Percentiles rank a stretch among this genome's conserved stretches.
Conservation (phyloP, 495 filamentous ascomycete genomes). For the Hypoxylon subgilvum region DNA sequence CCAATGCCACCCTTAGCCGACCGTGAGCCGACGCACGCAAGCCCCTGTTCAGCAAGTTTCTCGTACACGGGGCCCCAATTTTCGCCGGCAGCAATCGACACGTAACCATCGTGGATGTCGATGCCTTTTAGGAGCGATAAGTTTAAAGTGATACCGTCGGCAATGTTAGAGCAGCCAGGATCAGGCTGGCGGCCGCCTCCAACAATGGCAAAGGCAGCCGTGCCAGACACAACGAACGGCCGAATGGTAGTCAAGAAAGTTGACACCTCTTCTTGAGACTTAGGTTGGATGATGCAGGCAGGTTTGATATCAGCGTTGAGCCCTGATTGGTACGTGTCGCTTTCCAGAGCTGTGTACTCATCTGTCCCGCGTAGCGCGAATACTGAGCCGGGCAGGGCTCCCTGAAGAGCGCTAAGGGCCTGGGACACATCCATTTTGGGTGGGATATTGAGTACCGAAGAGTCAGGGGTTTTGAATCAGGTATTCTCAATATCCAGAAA, state of each 20-base stretch:
- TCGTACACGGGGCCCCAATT: slow-evolving; percentile 20
- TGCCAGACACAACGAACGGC: not conserved
- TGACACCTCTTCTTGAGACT: slow-evolving; percentile 31
- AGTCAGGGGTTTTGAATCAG: too few species aligned
- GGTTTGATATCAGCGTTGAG: slow-evolving; percentile 29
- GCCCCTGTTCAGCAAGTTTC: slow-evolving; percentile 34
- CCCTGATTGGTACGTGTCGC: not conserved
- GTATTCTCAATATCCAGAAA: too few species aligned
- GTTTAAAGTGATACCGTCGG: slow-evolving; percentile 28
- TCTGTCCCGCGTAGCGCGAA: not conserved
- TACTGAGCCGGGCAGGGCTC: not conserved
- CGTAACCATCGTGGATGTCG: not conserved
- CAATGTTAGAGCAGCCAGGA: slow-evolving; percentile 39
- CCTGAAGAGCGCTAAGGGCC: not conserved
- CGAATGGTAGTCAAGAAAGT: slow-evolving; percentile 2
- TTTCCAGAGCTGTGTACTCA: not conserved
- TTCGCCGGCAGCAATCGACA: slow-evolving; percentile 21
- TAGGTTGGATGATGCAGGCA: slow-evolving; percentile 50
- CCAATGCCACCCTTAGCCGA: slow-evolving; percentile 4
- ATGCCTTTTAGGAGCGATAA: slow-evolving; percentile 5
- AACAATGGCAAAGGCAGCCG: slow-evolving; percentile 40
- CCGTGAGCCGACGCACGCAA: slow-evolving; percentile 26
- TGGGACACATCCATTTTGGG: not conserved
- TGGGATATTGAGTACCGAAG: too few species aligned
- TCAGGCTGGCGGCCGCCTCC: slow-evolving; percentile 42